These are phyloP conservation scores for Pseudofabraea citricarpa DNA, from an alignment of 2,329 filamentous ascomycete genomes.

Conservation along the genomic window DNA sequence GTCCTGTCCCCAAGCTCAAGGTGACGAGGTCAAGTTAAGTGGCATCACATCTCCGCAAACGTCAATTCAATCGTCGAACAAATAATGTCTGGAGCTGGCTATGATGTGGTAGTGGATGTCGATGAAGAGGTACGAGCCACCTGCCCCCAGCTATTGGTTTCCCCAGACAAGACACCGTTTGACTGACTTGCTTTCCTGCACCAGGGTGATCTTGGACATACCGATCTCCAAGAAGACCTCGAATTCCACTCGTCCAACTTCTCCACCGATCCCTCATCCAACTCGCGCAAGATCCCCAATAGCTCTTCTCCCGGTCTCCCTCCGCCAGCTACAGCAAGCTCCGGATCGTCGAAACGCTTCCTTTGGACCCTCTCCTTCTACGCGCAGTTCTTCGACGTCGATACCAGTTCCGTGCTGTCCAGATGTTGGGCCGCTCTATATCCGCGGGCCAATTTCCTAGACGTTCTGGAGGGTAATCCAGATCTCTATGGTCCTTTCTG, in stretches of 20 bases:
- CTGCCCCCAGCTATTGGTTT: constrained; percentile 1
- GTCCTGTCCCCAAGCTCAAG: neutral
- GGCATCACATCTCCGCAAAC: constrained; percentile 1
- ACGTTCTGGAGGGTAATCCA: constrained; percentile 93
- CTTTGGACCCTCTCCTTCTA: constrained; percentile 94
- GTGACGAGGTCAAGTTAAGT: neutral
- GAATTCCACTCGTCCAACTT: constrained; percentile 97
- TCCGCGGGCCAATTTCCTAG: constrained; percentile 90
- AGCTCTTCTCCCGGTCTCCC: constrained; percentile 41
- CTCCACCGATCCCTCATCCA: constrained; percentile 48
- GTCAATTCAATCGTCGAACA: constrained; percentile 4
- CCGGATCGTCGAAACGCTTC: constrained; percentile 68
- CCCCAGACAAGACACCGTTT: constrained; percentile 1
- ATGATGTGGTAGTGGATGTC: constrained; percentile 96
- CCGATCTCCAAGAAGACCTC: constrained; percentile 96
- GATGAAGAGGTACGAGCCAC: constrained; percentile 74
- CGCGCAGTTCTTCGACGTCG: constrained; percentile 97
- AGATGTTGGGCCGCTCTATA: constrained; percentile 87
- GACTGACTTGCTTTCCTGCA: constrained; percentile 15
- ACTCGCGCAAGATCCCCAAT: constrained; percentile 34
- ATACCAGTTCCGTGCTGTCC: constrained; percentile 81
- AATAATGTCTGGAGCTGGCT: constrained; percentile 56
- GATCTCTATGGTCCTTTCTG: constrained; percentile 97
- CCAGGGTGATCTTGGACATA: constrained; percentile 95
- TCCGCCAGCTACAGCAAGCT: constrained; percentile 48